phyloP scores from a whole-genome alignment of 1,139 yeast species.

The Protomyces inundatus region DNA sequence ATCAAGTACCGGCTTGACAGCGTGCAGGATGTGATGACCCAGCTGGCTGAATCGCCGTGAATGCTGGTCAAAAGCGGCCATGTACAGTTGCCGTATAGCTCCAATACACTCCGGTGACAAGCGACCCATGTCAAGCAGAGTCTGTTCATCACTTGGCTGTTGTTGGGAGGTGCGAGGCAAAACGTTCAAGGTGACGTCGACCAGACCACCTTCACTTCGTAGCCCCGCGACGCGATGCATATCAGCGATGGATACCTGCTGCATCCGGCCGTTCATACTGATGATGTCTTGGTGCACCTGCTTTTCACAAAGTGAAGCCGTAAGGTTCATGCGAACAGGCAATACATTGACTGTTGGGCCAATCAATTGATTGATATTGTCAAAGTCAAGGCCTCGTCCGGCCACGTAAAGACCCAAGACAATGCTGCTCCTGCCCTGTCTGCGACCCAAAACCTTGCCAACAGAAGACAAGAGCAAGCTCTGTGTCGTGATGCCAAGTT shows the following conservation, averaged over 20 bases:
- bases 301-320: neutral
- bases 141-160: neutral
- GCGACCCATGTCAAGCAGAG: neutral
- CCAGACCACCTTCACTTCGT: constrained; percentile 1
- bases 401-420: constrained; percentile 34
- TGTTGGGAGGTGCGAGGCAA: neutral
- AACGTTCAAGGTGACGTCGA: constrained; percentile 10
- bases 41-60: neutral
- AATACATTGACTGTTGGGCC: constrained; percentile 33
- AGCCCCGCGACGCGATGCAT: neutral
- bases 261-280: constrained; percentile 10
- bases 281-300: constrained; percentile 1
- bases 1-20: neutral
- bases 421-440: neutral
- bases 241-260: constrained; percentile 4
- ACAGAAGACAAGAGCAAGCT: constrained; percentile 30
- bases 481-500: constrained; percentile 25
- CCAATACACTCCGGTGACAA: neutral
- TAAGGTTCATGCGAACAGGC: constrained; percentile 30
- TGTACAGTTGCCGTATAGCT: neutral
- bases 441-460: constrained; percentile 9
- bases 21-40: neutral
- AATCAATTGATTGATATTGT: constrained; percentile 13
- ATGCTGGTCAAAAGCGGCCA: neutral
- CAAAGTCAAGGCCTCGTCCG: constrained; percentile 31